Conservation (phyloP, 768 basidiomycete genomes). For the Phlebiopsis gigantea region DNA sequence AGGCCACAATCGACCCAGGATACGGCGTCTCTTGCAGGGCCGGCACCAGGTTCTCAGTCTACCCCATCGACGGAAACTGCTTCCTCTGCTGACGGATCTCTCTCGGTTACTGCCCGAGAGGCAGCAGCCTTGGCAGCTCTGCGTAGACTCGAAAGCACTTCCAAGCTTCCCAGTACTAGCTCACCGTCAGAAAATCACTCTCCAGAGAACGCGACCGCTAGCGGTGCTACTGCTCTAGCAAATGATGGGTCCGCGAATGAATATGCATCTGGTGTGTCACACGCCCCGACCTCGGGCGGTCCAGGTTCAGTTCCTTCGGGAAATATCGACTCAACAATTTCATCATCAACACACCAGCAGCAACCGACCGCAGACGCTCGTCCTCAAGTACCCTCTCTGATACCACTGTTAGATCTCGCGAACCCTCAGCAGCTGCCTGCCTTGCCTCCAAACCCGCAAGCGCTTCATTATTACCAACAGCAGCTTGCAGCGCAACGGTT, state of each 20-base stretch:
- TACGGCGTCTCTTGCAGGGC: constrained; percentile 1
- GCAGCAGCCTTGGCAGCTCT: constrained; percentile 69
- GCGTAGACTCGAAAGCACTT: constrained; percentile 35
- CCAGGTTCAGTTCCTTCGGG: neutral
- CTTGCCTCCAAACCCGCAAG: neutral
- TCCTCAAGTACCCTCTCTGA: constrained; percentile 26
- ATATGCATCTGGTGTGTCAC: neutral
- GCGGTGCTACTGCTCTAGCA: constrained; percentile 3
- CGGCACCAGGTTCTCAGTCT: neutral
- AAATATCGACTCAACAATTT: neutral
- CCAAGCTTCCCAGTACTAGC: neutral
- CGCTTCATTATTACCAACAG: neutral
- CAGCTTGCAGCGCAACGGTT: neutral
- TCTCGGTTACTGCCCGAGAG: constrained; percentile 30
- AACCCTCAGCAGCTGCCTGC: constrained; percentile 3
- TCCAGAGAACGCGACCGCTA: neutral
- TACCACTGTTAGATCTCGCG: constrained; percentile 38
- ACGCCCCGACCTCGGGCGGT: neutral
- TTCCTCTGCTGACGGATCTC: constrained; percentile 10
- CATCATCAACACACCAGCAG: neutral
- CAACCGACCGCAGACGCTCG: constrained; percentile 7
- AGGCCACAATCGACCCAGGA: neutral
- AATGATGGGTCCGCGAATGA: neutral
- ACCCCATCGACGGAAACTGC: neutral
- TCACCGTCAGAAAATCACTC: constrained; percentile 9